Percentiles rank a stretch among this genome's conserved stretches.
These are phyloP conservation scores for Colletotrichum melonis DNA, from an alignment of 2,329 filamentous ascomycete species.

Conservation along the genomic window DNA sequence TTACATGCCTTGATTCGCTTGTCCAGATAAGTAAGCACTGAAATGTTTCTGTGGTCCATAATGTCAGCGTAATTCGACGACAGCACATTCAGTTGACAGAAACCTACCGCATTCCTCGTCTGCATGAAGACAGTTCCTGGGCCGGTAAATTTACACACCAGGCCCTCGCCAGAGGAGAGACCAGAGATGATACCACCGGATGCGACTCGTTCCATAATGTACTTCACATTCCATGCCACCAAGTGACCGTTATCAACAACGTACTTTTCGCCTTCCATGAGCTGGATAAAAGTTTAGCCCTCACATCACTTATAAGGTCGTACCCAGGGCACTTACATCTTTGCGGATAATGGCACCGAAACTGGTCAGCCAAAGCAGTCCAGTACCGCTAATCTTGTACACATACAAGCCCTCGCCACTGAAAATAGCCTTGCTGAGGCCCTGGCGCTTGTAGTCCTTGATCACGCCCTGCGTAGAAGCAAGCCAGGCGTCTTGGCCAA, in stretches of 20 bases:
- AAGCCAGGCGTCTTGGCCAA: conserved; percentile 88
- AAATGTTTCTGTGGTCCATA: conserved; percentile 58
- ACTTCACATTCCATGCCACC: conserved; percentile 97
- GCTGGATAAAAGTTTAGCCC: conserved; percentile 44
- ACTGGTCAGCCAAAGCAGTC: conserved; percentile 89
- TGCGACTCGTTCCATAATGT: conserved; percentile 88
- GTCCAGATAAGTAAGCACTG: conserved; percentile 62
- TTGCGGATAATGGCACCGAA: conserved; percentile 96
- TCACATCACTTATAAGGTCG: conserved; percentile 27
- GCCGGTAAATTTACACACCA: conserved; percentile 94
- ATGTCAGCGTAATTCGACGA: background rate
- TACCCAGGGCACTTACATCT: conserved; percentile 71
- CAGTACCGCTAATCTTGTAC: conserved; percentile 84
- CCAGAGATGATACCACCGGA: conserved; percentile 95
- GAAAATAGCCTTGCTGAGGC: conserved; percentile 91
- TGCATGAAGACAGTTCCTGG: conserved; percentile 94
- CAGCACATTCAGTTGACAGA: background rate
- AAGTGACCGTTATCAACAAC: conserved; percentile 94
- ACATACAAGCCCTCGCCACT: conserved; percentile 93
- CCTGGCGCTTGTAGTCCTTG: conserved; percentile 90
- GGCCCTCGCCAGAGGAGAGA: conserved; percentile 82
- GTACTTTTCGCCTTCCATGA: conserved; percentile 82
- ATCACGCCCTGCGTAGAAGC: conserved; percentile 86
- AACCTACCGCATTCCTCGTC: conserved; percentile 82
- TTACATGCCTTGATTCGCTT: conserved; percentile 48